A percentile compares a stretch with the other conserved stretches of the same genome.
Conservation (phyloP, 108 stramenopile species). For the Cylindrotheca fusiformis region DNA sequence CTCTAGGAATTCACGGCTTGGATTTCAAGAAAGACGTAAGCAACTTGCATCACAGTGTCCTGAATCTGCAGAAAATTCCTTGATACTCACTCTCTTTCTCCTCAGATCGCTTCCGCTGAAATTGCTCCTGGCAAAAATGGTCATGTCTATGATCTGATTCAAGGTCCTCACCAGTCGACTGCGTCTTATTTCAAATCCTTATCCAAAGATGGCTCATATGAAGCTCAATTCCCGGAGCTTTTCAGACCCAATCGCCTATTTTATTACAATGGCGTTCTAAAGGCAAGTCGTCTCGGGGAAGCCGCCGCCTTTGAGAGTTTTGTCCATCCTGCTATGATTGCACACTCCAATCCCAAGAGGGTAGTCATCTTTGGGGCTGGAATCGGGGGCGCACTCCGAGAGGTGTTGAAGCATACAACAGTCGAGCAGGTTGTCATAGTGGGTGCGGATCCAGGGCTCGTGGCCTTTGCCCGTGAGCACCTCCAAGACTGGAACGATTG, state of each 20-base stretch:
- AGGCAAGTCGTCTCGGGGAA: conserved; percentile 32
- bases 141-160: conserved; percentile 46
- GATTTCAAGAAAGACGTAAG: conserved; percentile 46
- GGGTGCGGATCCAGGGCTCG: conserved; percentile 67
- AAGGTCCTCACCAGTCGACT: conserved; percentile 12
- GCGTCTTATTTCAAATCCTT: conserved; percentile 38
- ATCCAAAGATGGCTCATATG: conserved; percentile 28
- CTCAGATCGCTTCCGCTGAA: conserved; percentile 33
- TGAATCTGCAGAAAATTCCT: neutral
- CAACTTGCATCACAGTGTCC: neutral
- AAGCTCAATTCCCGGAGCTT: conserved; percentile 30
- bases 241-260: conserved; percentile 41
- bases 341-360: conserved; percentile 70
- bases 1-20: conserved; percentile 55
- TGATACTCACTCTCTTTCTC: conserved; percentile 29
- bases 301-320: conserved; percentile 76
- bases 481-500: conserved; percentile 56
- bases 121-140: conserved; percentile 49
- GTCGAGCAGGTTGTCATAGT: conserved; percentile 80
- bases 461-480: conserved; percentile 51
- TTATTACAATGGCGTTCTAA: conserved; percentile 51
- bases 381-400: conserved; percentile 78
- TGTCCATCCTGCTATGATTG: conserved; percentile 89
- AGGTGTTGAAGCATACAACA: conserved; percentile 72
- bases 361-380: conserved; percentile 83